These are phyloP conservation scores for Macrocystidia cucumis DNA, from an alignment of 1,284 basidiomycete genomes.

Conservation along the genomic window DNA sequence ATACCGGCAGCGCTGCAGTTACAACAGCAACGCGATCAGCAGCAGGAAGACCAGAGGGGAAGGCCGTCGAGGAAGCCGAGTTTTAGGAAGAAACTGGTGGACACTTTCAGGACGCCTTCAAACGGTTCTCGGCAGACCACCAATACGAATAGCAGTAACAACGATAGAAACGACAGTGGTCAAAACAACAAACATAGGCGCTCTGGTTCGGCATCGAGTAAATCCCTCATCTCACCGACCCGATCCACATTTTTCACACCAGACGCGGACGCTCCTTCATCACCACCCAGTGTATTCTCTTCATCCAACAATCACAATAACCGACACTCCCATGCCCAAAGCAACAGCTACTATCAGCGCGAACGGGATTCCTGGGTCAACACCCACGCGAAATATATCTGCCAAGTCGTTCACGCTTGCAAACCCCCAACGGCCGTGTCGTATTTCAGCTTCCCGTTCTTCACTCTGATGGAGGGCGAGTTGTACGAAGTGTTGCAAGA, in stretches of 20 bases:
- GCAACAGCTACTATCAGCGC: constrained; percentile 12
- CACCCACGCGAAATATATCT: constrained; percentile 50
- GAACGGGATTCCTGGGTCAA: constrained; percentile 32
- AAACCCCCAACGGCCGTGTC: constrained; percentile 50
- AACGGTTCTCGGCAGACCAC: constrained; percentile 10
- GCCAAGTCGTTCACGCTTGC: constrained; percentile 59
- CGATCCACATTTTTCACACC: not conserved
- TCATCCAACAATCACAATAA: constrained; percentile 15
- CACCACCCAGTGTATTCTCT: constrained; percentile 1
- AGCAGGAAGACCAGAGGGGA: constrained; percentile 26
- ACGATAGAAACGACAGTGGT: too few species aligned
- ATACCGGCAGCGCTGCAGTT: constrained; percentile 7
- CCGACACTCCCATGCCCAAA: constrained; percentile 9
- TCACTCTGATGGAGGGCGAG: constrained; percentile 51
- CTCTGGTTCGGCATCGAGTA: constrained; percentile 20
- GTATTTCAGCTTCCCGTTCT: constrained; percentile 72
- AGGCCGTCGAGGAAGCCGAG: constrained; percentile 35
- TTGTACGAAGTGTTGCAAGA: constrained; percentile 63
- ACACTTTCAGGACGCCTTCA: constrained; percentile 28
- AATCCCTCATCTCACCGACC: constrained; percentile 1
- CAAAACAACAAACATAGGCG: constrained; percentile 1
- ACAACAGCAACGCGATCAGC: constrained; percentile 11
- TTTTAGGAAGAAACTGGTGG: constrained; percentile 36
- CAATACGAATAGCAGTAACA: too few species aligned
- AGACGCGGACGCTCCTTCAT: not conserved